phyloP scores from a whole-genome alignment of 306 rosid genomes.

The Rosa multiflora region DNA sequence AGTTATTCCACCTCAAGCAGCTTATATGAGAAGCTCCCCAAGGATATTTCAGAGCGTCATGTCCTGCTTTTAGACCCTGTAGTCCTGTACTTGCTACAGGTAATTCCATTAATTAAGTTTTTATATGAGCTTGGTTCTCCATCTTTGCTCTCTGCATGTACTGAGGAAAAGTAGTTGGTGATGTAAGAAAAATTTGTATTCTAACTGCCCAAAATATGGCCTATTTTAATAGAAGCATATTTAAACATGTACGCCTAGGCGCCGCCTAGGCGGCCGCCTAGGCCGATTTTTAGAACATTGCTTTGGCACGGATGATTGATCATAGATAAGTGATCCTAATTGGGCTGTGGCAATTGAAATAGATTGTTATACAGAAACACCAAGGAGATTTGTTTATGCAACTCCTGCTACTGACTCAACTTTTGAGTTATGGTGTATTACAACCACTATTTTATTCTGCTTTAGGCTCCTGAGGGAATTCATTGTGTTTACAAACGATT shows the following conservation, averaged over 20 bases:
- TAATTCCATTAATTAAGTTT: conserved; percentile 24
- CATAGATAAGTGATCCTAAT: background rate
- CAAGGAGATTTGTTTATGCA: no score
- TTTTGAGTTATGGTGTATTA: no score
- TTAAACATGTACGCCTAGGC: background rate
- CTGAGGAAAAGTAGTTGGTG: background rate
- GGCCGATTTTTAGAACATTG: no score
- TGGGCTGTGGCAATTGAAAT: no score
- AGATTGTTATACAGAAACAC: no score
- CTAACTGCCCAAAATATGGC: background rate
- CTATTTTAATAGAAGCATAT: background rate
- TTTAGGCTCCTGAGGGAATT: conserved; percentile 95
- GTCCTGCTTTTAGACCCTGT: conserved; percentile 98
- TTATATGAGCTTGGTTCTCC: background rate
- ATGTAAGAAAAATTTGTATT: background rate
- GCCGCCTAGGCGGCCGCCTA: no score
- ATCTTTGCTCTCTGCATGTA: background rate
- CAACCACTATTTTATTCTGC: background rate
- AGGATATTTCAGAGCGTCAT: conserved; percentile 96
- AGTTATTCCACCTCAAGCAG: conserved; percentile 45
- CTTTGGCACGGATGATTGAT: no score
- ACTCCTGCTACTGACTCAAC: no score
- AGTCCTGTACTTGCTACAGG: conserved; percentile 99
- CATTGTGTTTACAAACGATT: conserved; percentile 80
- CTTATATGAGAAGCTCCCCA: conserved; percentile 96